Evolutionary conservation across 2,329 filamentous ascomycete genomes (phyloP).

Genomic region (Huntiella bhutanensis): DNA sequence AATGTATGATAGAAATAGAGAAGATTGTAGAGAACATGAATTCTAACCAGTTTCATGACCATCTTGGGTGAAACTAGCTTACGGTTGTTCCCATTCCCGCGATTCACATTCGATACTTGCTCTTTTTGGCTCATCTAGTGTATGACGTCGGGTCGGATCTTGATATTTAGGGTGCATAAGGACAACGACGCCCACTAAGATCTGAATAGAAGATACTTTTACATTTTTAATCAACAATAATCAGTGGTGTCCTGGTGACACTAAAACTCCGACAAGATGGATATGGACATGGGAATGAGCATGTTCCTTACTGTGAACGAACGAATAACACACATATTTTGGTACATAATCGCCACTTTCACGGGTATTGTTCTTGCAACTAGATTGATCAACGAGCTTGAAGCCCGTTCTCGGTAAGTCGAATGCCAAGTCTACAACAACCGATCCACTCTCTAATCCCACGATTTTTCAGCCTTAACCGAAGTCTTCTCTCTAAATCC

Average conservation of each 20-base stretch:
- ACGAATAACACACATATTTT: slow-evolving; percentile 33
- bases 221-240: too few relatives aligned
- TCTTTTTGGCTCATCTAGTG: too few relatives aligned
- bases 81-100: too few relatives aligned
- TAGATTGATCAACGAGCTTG: slow-evolving; percentile 25
- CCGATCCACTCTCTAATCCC: neutral
- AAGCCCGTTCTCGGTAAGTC: slow-evolving; percentile 23
- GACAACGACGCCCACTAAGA: too few relatives aligned
- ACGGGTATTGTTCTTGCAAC: slow-evolving; percentile 24
- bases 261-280: neutral
- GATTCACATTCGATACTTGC: too few relatives aligned
- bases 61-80: too few relatives aligned
- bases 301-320: slow-evolving; percentile 26
- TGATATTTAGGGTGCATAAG: too few relatives aligned
- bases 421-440: neutral
- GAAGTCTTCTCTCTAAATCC: slow-evolving; percentile 14
- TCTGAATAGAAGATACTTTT: too few relatives aligned
- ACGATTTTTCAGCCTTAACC: slow-evolving; percentile 24
- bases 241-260: too few relatives aligned
- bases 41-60: neutral
- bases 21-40: neutral
- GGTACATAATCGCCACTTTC: slow-evolving; percentile 37
- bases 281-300: slow-evolving; percentile 16
- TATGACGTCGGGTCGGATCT: too few relatives aligned
- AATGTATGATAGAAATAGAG: neutral